Evolutionary conservation across 2,329 filamentous ascomycete genomes (phyloP), one percentile per base, ranked within the genome.

Genomic region (Fusarium albosuccineum): DNA sequence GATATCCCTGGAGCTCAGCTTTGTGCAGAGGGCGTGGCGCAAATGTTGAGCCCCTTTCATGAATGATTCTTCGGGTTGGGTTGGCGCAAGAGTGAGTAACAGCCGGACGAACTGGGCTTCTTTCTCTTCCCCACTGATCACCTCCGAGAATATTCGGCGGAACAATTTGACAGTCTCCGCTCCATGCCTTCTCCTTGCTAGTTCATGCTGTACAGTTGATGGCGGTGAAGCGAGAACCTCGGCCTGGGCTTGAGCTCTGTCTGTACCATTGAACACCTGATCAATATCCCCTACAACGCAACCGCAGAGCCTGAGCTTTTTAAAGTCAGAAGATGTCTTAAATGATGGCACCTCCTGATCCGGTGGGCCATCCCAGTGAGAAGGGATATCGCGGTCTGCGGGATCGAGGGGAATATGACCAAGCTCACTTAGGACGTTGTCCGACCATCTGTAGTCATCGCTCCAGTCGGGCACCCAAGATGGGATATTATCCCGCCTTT

Each of bases 401-500:
- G 34, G 22, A 36, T 49, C 45, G 9, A 49, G 22, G 26, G 45
- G 33, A 27, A 26, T 13, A 36, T 49, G 16, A 0, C 33, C 45
- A 22, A 49, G 33, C 1, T 49, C 45, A 22, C 33, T 30, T 1
- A 17, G 22, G 2, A 27, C 17, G 13, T 49, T 33, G 26, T 49
- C 45, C 9, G 17, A 36, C 45, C 45, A 49, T n/a, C 45, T 34
- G 2, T 13, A 36, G 17, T 49, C 45, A 5, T 49, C 9, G 1
- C 45, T 49, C 45, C 45, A 49, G 13, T 49, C 45, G 10, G 33
- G 30, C 5, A 49, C 45, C 45, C 45, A 49, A n/a, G 45, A 49
- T 13, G 30, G 33, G 34, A 49, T 30, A 26, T 27, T 16, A 14
- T 37, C 16, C 36, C 45, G 45, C 6, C 45, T 7, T 1, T 36